Percentiles rank a stretch among this genome's conserved stretches.
Conservation (phyloP, 176 grass and related monocot genomes). For the Microstegium vimineum region DNA sequence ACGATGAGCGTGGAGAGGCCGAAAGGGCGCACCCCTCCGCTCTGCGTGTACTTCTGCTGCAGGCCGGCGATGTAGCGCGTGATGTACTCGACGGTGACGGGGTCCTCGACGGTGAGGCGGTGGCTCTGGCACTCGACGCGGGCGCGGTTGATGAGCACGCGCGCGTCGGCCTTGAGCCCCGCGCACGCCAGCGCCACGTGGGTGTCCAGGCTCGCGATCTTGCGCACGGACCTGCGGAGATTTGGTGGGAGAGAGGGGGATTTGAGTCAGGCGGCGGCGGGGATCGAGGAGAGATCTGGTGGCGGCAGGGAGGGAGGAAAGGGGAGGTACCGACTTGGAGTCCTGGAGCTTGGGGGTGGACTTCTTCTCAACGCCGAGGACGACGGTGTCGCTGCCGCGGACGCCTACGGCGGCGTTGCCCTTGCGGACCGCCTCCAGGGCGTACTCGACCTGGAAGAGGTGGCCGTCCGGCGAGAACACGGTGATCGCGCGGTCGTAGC, state of each 20-base stretch:
- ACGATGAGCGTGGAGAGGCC: slow-evolving; percentile 88
- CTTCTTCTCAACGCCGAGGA: slow-evolving; percentile 99
- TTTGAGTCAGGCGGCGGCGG: slow-evolving; percentile 13
- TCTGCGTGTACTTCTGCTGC: slow-evolving; percentile 95
- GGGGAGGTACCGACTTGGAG: slow-evolving; percentile 40
- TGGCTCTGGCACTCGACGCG: slow-evolving; percentile 96
- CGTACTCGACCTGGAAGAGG: slow-evolving; percentile 60
- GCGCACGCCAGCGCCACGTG: slow-evolving; percentile 92
- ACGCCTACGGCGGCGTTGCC: slow-evolving; percentile 97
- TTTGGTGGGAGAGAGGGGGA: neutral
- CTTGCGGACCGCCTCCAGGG: slow-evolving; percentile 95
- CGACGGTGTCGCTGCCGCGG: slow-evolving; percentile 82
- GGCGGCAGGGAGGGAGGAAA: too few species aligned
- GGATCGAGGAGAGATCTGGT: slow-evolving; percentile 14
- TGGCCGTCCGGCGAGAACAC: slow-evolving; percentile 91
- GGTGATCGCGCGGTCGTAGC: slow-evolving; percentile 98
- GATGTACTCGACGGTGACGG: slow-evolving; percentile 93
- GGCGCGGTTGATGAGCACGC: slow-evolving; percentile 79
- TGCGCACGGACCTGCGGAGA: slow-evolving; percentile 56
- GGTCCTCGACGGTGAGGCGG: slow-evolving; percentile 77
- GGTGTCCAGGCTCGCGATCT: slow-evolving; percentile 85
- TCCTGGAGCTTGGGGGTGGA: slow-evolving; percentile 96
- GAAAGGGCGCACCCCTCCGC: slow-evolving; percentile 80
- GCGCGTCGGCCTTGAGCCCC: slow-evolving; percentile 90
- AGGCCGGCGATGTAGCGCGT: slow-evolving; percentile 91